Base-by-base conservation (phyloP, 1,139 yeast species). In the Protomyces pachydermus region DNA sequence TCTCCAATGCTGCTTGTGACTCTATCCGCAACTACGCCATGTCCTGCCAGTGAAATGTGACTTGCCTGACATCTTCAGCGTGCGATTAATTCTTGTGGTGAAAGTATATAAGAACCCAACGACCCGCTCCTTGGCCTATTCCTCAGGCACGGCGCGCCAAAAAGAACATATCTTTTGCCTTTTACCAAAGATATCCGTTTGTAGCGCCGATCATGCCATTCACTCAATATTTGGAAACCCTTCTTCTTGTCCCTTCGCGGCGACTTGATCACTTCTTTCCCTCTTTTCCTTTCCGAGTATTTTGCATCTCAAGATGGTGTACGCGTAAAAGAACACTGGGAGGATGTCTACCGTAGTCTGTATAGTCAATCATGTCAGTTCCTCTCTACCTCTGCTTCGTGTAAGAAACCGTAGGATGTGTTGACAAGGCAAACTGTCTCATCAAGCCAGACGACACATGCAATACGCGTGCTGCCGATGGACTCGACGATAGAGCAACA, bases 401-500 rank as follows among this genome's bases (percentile, higher is more conserved):
- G 32, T 28, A 28, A 20, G 23, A 20, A 20, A 20, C 23, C 23
- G 23, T 20, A 20, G 2, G 2, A 20, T 20, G 23, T 20, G 23
- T 20, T 20, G 23, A 20, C 23, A 20, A 20, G 23, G 32, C 32
- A 28, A 28, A 20, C 23, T 28, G 32, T 28, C 1, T 28, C 32
- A 28, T 28, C 32, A 28, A 28, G 42, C n/a, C 14, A 14, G 38
- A 55, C 20, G 4, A 42, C 48, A 18, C 25, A 42, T 42, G 48
- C 48, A 4, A 6, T 39, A 34, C 18, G 23, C 39, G n/a, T 20
- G 35, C 6, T 2, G 14, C 23, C n/a, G 10, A 64, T 64, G 66
- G 67, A 66, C 39, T 54, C 65, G 23, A 53, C 66, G 12, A 60
- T 69, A 9, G 72, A 70, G 57, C 62, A 65, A 14, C 69, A 69